phyloP scores from a whole-genome alignment of 169 alveolate genomes.

The Plasmodium sp. region DNA sequence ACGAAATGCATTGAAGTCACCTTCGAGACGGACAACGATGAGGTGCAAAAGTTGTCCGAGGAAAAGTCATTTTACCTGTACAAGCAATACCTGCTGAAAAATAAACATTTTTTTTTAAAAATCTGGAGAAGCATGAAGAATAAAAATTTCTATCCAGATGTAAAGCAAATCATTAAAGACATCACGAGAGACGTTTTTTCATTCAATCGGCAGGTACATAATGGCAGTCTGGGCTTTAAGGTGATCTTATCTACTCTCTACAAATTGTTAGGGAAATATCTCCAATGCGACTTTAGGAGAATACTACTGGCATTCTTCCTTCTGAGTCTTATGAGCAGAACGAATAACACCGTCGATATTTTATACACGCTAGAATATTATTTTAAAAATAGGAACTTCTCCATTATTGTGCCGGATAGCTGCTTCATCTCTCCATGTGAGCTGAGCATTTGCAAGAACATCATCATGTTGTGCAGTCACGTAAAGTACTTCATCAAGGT shows the following conservation, averaged over 20 bases:
- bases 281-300: background rate
- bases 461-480: slow-evolving; percentile 15
- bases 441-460: slow-evolving; percentile 28
- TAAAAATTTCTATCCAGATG: slow-evolving; percentile 43
- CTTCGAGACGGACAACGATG: slow-evolving; percentile 42
- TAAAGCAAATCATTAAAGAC: slow-evolving; percentile 60
- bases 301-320: slow-evolving; percentile 26
- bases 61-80: slow-evolving; percentile 19
- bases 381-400: slow-evolving; percentile 43
- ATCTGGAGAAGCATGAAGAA: slow-evolving; percentile 34
- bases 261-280: slow-evolving; percentile 35
- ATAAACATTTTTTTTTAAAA: slow-evolving; percentile 64
- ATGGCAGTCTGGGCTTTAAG: slow-evolving; percentile 66
- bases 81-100: slow-evolving; percentile 51
- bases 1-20: slow-evolving; percentile 15
- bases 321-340: slow-evolving; percentile 62
- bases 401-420: slow-evolving; percentile 32
- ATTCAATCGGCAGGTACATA: slow-evolving; percentile 35
- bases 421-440: slow-evolving; percentile 65
- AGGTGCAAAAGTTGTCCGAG: slow-evolving; percentile 15
- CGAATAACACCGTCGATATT: slow-evolving; percentile 69
- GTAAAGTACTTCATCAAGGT: slow-evolving; percentile 22
- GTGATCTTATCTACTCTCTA: background rate
- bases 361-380: slow-evolving; percentile 44
- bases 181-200: slow-evolving; percentile 65